Conservation (phyloP, 192 early-diverging fungal genomes). For the Entrophospora sp. region DNA sequence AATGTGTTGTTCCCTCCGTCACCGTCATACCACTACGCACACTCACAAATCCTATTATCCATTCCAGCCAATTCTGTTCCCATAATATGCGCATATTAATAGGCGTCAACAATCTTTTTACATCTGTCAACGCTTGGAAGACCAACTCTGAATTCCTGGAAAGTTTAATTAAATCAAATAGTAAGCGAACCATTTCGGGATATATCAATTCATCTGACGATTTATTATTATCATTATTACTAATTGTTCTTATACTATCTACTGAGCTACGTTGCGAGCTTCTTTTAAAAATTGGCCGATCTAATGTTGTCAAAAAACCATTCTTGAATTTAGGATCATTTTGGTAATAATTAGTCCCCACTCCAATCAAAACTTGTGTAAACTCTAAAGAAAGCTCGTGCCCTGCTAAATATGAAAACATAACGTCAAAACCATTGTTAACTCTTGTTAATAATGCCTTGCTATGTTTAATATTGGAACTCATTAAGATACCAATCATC, state of each 20-base stretch:
- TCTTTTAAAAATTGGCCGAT: slow-evolving; percentile 17
- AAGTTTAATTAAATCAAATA: slow-evolving; percentile 28
- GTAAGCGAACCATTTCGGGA: slow-evolving; percentile 26
- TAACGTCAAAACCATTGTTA: slow-evolving; percentile 28
- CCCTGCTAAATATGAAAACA: slow-evolving; percentile 24
- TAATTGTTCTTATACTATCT: slow-evolving; percentile 11
- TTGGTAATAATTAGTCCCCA: slow-evolving; percentile 30
- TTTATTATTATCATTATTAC: too few species aligned
- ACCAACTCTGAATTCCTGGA: slow-evolving; percentile 29
- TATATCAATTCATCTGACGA: slow-evolving; percentile 35
- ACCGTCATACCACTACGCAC: slow-evolving; percentile 23
- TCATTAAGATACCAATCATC: slow-evolving; percentile 35
- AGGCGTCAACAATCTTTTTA: slow-evolving; percentile 32
- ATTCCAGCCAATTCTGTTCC: slow-evolving; percentile 32
- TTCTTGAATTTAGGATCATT: slow-evolving; percentile 29
- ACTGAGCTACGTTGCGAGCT: background rate
- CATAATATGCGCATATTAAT: slow-evolving; percentile 34
- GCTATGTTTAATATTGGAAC: slow-evolving; percentile 31
- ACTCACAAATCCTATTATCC: slow-evolving; percentile 28
- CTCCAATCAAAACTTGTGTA: slow-evolving; percentile 29
- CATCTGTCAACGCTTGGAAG: slow-evolving; percentile 28
- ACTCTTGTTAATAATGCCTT: slow-evolving; percentile 26
- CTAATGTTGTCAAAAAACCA: slow-evolving; percentile 13
- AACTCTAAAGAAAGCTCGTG: slow-evolving; percentile 33
- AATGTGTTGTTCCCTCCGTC: slow-evolving; percentile 23